phyloP scores from a whole-genome alignment of 805 yeast genomes.

The Starmerella potacharoeniae region DNA sequence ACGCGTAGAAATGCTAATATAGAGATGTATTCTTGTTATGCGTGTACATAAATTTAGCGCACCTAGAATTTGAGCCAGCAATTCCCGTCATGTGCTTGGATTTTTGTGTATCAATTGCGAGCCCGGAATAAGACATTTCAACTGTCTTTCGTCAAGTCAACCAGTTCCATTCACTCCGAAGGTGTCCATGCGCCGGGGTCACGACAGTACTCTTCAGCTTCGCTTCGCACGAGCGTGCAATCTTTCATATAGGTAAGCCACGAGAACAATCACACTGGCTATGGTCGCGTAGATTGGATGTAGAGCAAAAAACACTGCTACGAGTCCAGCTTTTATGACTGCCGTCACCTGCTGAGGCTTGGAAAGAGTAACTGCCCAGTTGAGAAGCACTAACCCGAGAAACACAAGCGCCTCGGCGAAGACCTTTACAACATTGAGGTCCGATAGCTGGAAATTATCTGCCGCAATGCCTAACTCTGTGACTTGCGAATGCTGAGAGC shows the following conservation, averaged over 20 bases:
- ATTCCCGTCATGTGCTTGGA: no score
- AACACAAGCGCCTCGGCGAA: constrained; percentile 18
- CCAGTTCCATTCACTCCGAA: no score
- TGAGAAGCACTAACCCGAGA: constrained; percentile 12
- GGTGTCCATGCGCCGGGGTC: no score
- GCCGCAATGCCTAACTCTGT: constrained; percentile 7
- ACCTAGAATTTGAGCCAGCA: no score
- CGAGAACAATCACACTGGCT: neutral
- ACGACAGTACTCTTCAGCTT: no score
- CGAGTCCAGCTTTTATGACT: constrained; percentile 9
- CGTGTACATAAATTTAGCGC: no score
- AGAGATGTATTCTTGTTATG: no score
- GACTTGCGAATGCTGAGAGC: neutral
- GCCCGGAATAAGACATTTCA: no score
- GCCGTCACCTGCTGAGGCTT: constrained; percentile 4
- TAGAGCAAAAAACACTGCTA: constrained; percentile 8
- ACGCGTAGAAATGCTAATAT: no score
- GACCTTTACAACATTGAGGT: constrained; percentile 9
- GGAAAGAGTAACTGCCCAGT: constrained; percentile 11
- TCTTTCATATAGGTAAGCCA: constrained; percentile 6
- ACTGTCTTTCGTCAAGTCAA: no score
- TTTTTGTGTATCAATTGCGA: no score
- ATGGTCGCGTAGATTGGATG: constrained; percentile 15
- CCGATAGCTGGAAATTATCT: neutral
- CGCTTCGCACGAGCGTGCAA: neutral